Conservation (phyloP, 306 rosid species). For the Phaseolus lunatus region DNA sequence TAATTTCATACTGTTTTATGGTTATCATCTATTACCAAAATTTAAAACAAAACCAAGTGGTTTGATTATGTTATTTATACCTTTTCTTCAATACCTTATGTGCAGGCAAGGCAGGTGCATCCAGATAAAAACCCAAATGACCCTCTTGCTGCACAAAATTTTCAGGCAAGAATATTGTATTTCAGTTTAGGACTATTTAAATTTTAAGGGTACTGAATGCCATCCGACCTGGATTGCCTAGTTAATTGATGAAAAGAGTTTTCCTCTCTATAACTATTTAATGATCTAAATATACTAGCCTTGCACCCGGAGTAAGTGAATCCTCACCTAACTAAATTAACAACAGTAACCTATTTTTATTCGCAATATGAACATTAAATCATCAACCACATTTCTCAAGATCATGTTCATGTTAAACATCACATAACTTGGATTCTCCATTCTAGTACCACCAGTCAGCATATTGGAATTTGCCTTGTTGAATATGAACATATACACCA, state of each 20-base stretch:
- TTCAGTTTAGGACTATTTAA: slow-evolving; percentile 8
- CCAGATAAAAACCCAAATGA: slow-evolving; percentile 98
- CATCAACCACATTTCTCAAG: slow-evolving; percentile 10
- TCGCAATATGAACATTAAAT: slow-evolving; percentile 8
- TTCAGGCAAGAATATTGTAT: slow-evolving; percentile 71
- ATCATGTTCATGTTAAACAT: slow-evolving; percentile 10
- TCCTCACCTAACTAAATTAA: slow-evolving; percentile 1
- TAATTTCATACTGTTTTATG: slow-evolving; percentile 8
- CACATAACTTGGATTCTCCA: slow-evolving; percentile 12
- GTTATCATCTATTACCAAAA: slow-evolving; percentile 16
- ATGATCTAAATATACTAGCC: background rate
- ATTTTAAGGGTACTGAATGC: background rate
- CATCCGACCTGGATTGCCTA: slow-evolving; percentile 33
- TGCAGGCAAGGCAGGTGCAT: slow-evolving; percentile 98
- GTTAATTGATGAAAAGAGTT: slow-evolving; percentile 24
- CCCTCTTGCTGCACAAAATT: slow-evolving; percentile 94
- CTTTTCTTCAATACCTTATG: slow-evolving; percentile 21
- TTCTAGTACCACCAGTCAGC: slow-evolving; percentile 10
- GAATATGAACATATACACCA: background rate
- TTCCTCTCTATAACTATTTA: background rate
- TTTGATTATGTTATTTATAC: slow-evolving; percentile 21
- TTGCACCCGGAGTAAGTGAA: slow-evolving; percentile 18
- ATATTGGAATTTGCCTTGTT: background rate
- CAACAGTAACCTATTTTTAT: background rate
- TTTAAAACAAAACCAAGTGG: slow-evolving; percentile 25